Conservation (phyloP, 1,139 yeast genomes). For the Suzukiozyma palmioleophila region DNA sequence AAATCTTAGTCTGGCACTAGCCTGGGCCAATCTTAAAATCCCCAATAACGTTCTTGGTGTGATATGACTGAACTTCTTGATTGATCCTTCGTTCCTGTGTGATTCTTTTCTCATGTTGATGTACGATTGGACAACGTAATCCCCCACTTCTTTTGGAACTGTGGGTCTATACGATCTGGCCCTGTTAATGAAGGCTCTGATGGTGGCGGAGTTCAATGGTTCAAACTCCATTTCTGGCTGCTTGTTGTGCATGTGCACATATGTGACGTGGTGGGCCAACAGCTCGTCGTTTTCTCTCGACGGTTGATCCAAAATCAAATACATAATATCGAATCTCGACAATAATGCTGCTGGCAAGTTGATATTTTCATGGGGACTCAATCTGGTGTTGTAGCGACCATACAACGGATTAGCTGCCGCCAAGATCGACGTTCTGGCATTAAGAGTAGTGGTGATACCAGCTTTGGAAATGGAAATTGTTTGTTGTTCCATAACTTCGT, state of each 20-base stretch:
- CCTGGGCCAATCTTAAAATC: constrained; percentile 89
- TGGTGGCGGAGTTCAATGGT: constrained; percentile 74
- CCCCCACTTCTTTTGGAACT: constrained; percentile 83
- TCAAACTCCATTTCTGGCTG: constrained; percentile 77
- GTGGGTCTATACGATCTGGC: constrained; percentile 86
- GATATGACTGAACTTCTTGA: constrained; percentile 77
- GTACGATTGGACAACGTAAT: constrained; percentile 81
- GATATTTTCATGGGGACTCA: constrained; percentile 93
- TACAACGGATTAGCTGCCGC: constrained; percentile 98
- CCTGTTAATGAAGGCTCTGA: constrained; percentile 82
- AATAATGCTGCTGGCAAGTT: constrained; percentile 94
- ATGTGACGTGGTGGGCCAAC: constrained; percentile 90
- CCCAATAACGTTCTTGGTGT: constrained; percentile 95
- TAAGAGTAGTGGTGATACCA: constrained; percentile 93
- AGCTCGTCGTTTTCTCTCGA: constrained; percentile 75
- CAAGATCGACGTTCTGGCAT: constrained; percentile 90
- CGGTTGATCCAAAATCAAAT: constrained; percentile 82
- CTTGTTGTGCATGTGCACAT: constrained; percentile 87
- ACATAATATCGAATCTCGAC: constrained; percentile 91
- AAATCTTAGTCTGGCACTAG: constrained; percentile 85
- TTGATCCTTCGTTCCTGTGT: constrained; percentile 71
- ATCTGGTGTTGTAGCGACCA: constrained; percentile 87
- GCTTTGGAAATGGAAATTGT: constrained; percentile 97
- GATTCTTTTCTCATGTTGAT: constrained; percentile 92
- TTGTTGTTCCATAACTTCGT: constrained; percentile 99